A percentile compares a stretch with the other conserved stretches of the same genome.
Conservation (phyloP, 2,329 filamentous ascomycete species). For the Ascochyta viciae-villosae region DNA sequence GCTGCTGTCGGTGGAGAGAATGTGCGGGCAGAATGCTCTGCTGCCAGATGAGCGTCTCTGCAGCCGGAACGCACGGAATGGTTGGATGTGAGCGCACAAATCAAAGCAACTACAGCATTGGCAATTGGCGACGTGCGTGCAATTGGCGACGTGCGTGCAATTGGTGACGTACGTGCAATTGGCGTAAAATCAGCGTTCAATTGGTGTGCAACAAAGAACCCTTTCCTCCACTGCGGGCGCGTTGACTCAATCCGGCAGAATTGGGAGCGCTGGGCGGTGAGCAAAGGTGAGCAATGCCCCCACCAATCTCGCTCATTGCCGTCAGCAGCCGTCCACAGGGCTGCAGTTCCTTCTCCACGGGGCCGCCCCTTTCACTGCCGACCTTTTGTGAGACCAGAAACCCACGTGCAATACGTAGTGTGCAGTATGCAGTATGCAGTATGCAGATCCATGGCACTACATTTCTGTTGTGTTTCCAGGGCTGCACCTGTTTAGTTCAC, state of each 20-base stretch:
- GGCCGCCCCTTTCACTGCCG: not conserved
- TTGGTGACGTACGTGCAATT: too few species aligned
- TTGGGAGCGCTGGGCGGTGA: not conserved
- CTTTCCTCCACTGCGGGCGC: not conserved
- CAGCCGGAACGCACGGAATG: not conserved
- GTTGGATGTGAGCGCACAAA: not conserved
- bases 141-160: too few species aligned
- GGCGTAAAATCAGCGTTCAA: not conserved
- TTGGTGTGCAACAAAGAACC: conserved; percentile 1
- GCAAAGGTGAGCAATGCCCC: not conserved
- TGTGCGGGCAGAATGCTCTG: not conserved
- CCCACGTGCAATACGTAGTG: not conserved
- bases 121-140: too few species aligned
- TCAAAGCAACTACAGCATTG: not conserved
- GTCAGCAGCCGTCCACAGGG: not conserved
- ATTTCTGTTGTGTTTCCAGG: not conserved
- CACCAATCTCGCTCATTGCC: not conserved
- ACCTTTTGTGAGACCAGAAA: not conserved
- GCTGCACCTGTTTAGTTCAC: not conserved
- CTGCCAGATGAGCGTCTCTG: conserved; percentile 7
- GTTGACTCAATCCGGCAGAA: too few species aligned
- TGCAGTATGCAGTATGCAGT: too few species aligned
- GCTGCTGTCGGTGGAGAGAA: not conserved
- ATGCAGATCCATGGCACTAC: conserved; percentile 1
- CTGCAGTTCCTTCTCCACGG: not conserved